These are phyloP conservation scores for Leccinum broughii DNA, from an alignment of 768 basidiomycete species.

Conservation along the genomic window DNA sequence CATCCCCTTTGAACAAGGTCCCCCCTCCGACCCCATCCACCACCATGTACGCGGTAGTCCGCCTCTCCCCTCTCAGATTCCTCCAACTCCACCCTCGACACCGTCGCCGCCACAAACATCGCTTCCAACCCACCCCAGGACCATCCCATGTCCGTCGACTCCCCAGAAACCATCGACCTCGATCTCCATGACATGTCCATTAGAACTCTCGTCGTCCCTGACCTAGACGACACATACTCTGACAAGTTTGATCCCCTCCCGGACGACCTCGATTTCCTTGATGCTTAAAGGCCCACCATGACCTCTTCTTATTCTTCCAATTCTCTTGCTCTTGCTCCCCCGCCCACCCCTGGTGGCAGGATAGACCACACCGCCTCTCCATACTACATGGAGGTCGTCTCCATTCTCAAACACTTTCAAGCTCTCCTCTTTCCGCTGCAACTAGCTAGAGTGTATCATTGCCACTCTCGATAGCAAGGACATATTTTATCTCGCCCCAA, in stretches of 20 bases:
- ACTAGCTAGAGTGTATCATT: constrained; percentile 86
- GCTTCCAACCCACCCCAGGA: constrained; percentile 5
- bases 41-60: constrained; percentile 6
- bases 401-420: constrained; percentile 50
- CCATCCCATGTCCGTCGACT: constrained; percentile 6
- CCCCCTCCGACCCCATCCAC: not conserved
- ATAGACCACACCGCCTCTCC: constrained; percentile 35
- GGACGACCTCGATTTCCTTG: constrained; percentile 17
- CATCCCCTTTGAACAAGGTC: constrained; percentile 4
- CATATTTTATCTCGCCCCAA: constrained; percentile 95
- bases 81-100: constrained; percentile 16
- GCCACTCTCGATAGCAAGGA: constrained; percentile 79
- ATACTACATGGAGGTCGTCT: constrained; percentile 32
- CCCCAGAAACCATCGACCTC: constrained; percentile 17
- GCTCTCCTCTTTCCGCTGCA: constrained; percentile 67
- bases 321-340: not conserved
- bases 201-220: constrained; percentile 25
- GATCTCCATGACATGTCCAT: constrained; percentile 24
- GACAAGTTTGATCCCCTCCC: constrained; percentile 39
- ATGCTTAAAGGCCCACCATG: constrained; percentile 8
- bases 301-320: constrained; percentile 11
- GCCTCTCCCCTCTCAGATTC: constrained; percentile 20
- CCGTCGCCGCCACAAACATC: not conserved
- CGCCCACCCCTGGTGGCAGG: constrained; percentile 7
- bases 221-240: constrained; percentile 54